phyloP scores from a whole-genome alignment of 1,284 basidiomycete genomes.

The Puccinia polysora region DNA sequence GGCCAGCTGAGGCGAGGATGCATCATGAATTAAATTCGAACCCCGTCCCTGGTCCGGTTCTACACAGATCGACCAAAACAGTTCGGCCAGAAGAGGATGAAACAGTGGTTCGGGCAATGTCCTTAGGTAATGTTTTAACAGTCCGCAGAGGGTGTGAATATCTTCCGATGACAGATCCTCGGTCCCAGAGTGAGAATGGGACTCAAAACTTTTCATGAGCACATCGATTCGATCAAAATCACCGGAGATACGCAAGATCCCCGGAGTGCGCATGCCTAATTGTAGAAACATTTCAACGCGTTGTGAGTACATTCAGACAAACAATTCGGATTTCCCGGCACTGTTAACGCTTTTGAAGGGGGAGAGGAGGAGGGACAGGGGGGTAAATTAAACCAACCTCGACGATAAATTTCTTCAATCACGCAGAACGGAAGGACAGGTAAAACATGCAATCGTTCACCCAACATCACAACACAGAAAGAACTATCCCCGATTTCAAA shows the following conservation, averaged over 20 bases:
- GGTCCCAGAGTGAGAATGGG: constrained; percentile 1
- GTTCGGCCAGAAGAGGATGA: constrained; percentile 2
- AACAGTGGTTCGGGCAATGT: constrained; percentile 21
- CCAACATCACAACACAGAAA: constrained; percentile 10
- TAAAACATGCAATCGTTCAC: constrained; percentile 23
- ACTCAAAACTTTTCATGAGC: constrained; percentile 19
- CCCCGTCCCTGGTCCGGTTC: background rate
- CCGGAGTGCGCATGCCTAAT: constrained; percentile 22
- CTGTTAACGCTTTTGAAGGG: no score
- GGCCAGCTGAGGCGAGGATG: background rate
- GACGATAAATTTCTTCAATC: constrained; percentile 34
- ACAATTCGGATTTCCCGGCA: background rate
- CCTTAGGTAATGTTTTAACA: constrained; percentile 25
- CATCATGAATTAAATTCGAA: background rate
- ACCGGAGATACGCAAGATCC: constrained; percentile 35
- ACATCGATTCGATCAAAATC: constrained; percentile 28
- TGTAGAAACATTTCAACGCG: background rate
- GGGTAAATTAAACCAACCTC: constrained; percentile 17
- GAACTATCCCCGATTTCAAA: constrained; percentile 20
- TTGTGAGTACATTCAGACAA: background rate
- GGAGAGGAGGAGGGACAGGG: background rate
- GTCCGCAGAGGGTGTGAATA: constrained; percentile 25
- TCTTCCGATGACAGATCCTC: constrained; percentile 20
- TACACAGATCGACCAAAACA: constrained; percentile 10
- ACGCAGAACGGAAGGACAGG: constrained; percentile 21